A percentile compares a stretch with the other conserved stretches of the same genome.
phyloP scores from a whole-genome alignment of 2,329 filamentous ascomycete species.

The Trichophyton equinum region DNA sequence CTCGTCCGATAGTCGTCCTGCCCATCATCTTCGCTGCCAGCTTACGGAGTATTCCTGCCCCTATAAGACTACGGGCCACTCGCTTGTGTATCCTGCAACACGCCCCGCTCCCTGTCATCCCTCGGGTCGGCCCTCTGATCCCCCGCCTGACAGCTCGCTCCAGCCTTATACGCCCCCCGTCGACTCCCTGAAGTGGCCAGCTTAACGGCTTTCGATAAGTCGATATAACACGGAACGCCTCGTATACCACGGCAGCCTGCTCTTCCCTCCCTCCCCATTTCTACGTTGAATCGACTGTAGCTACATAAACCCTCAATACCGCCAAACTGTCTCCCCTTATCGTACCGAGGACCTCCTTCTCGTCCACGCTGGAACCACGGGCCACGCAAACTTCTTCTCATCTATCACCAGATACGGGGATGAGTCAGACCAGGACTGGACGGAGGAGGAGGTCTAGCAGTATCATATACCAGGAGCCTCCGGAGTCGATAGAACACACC shows the following conservation, averaged over 20 bases:
- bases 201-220: not conserved
- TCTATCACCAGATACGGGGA: conserved; percentile 48
- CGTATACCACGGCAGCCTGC: not conserved
- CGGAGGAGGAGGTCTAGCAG: conserved; percentile 92
- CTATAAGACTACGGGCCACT: not conserved
- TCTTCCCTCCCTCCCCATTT: not conserved
- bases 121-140: not conserved
- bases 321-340: conserved; percentile 94
- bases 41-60: not conserved
- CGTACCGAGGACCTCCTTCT: conserved; percentile 79
- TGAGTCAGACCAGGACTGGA: conserved; percentile 52
- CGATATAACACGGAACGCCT: not conserved
- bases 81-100: not conserved
- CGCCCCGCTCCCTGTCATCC: not conserved
- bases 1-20: not conserved
- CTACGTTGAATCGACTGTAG: not conserved
- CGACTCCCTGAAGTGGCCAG: not conserved
- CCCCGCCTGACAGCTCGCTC: not conserved
- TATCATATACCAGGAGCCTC: conserved; percentile 94
- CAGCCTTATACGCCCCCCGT: not conserved
- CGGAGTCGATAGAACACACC: conserved; percentile 92
- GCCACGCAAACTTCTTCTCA: conserved; percentile 22
- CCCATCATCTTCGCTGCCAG: not conserved
- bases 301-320: conserved; percentile 46
- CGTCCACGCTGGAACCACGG: conserved; percentile 64